Evolutionary conservation across 2,329 filamentous ascomycete species (phyloP), one percentile per base, ranked within the genome.

Genomic region (Colletotrichum theobromicola): DNA sequence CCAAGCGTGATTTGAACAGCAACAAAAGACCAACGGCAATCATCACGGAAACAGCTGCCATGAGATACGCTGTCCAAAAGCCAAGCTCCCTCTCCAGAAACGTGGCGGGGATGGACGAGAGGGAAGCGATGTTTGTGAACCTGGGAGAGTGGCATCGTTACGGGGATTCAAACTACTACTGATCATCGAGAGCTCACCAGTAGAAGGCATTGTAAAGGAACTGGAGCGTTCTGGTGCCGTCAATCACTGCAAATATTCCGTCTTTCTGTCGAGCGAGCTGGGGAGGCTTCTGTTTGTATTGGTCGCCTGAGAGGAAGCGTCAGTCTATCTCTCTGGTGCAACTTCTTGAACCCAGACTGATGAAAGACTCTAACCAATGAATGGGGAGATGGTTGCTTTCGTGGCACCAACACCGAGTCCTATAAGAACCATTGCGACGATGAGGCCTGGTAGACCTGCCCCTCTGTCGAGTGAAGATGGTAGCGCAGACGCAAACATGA

Each of bases 161-260:
- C 61, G 18, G 65, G 42, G 9, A 28, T 15, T 15, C 12, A 37
- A 12, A 67, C 34, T 35, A 4, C 15, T 2, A 24, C 13, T 32
- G 4, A n/a, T 15, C 7, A n/a, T 16, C 18, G 16, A 15, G 7
- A 16, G 28, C 64, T 42, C 8, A 78, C 78, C 77, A 85, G 83
- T 93, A 93, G 84, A 92, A 93, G 76, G 92, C 88, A 87, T 88
- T 91, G 84, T 91, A 92, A 62, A 92, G 87, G 46, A 88, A 86
- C 77, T 91, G 88, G 57, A 90, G 86, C 4, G 90, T 92, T 65
- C 90, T 82, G 12, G 86, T 82, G 0, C 90, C 88, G 77, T 92
- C 90, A 18, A 91, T 85, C 72, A 92, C 85, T 57, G 91, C 87
- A 87, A 79, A 53, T 78, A 78, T 65, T 84, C 68, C 77, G 4